Evolutionary conservation across 2,329 filamentous ascomycete species (phyloP).

Genomic region (Stemphylium lycopersici): DNA sequence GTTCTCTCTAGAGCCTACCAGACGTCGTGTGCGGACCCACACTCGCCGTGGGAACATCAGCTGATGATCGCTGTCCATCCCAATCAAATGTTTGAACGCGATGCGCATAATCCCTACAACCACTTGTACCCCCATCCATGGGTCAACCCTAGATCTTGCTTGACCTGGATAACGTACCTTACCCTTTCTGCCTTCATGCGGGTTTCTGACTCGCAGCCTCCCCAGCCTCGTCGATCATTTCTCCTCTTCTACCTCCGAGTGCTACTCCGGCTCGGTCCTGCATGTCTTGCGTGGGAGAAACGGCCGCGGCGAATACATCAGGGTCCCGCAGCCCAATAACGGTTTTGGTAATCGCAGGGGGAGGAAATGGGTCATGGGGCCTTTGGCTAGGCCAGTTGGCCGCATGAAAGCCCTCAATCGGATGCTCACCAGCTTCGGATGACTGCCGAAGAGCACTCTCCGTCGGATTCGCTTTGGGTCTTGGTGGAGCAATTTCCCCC

Average conservation of each 20-base stretch:
- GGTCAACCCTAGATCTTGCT: not conserved
- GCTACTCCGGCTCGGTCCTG: not conserved
- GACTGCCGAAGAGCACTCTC: not conserved
- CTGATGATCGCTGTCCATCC: not conserved
- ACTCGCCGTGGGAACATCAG: not conserved
- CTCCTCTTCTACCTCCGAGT: constrained; percentile 1
- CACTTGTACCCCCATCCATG: not conserved
- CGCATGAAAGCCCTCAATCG: not conserved
- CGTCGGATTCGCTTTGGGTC: not conserved
- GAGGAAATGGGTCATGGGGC: not conserved
- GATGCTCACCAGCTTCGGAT: not conserved
- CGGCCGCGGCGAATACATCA: not conserved
- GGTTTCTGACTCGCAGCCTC: not conserved
- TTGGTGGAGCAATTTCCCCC: not conserved
- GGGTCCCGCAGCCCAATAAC: constrained; percentile 1
- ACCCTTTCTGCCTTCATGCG: not conserved
- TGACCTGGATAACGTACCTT: not conserved
- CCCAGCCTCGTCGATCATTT: constrained; percentile 1
- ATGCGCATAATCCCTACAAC: not conserved
- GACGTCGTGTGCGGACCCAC: not conserved
- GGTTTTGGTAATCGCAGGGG: not conserved
- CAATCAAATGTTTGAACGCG: not conserved
- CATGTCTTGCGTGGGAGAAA: constrained; percentile 3
- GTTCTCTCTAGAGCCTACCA: not conserved
- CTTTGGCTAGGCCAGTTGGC: not conserved